These are phyloP conservation scores for Umbelopsis isabellina DNA, from an alignment of 192 early-diverging fungal species.

Conservation along the genomic window DNA sequence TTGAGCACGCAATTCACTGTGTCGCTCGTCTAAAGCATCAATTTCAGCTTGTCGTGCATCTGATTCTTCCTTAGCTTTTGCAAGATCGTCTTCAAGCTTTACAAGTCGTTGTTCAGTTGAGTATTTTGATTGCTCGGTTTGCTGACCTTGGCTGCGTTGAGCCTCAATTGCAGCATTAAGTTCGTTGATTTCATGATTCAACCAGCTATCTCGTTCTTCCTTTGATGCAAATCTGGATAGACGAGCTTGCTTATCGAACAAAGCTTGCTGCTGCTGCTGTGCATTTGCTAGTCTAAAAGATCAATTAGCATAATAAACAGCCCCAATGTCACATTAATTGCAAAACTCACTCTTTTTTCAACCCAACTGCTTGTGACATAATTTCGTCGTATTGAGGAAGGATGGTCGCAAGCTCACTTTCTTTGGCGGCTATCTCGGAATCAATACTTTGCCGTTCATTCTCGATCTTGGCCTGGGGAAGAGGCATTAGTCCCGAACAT, in stretches of 20 bases:
- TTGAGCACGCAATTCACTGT: slow-evolving; percentile 47
- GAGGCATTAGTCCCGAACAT: no score
- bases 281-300: slow-evolving; percentile 55
- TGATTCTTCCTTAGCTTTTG: slow-evolving; percentile 36
- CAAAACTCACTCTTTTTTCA: slow-evolving; percentile 1
- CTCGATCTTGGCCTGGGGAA: slow-evolving; percentile 20
- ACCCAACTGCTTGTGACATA: background rate
- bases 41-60: slow-evolving; percentile 45
- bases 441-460: slow-evolving; percentile 47
- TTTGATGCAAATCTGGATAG: slow-evolving; percentile 75
- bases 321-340: background rate
- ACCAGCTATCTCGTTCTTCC: slow-evolving; percentile 77
- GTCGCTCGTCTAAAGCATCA: slow-evolving; percentile 44
- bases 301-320: background rate
- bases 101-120: slow-evolving; percentile 27
- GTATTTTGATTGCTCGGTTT: slow-evolving; percentile 3
- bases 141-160: slow-evolving; percentile 35
- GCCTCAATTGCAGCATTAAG: slow-evolving; percentile 56
- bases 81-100: slow-evolving; percentile 41
- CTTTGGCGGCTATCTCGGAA: slow-evolving; percentile 60
- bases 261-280: slow-evolving; percentile 72
- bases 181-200: slow-evolving; percentile 70
- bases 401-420: slow-evolving; percentile 65
- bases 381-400: slow-evolving; percentile 68
- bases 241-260: slow-evolving; percentile 89